phyloP scores from a whole-genome alignment of 2,329 filamentous ascomycete species.

The Hypomyces perniciosus region DNA sequence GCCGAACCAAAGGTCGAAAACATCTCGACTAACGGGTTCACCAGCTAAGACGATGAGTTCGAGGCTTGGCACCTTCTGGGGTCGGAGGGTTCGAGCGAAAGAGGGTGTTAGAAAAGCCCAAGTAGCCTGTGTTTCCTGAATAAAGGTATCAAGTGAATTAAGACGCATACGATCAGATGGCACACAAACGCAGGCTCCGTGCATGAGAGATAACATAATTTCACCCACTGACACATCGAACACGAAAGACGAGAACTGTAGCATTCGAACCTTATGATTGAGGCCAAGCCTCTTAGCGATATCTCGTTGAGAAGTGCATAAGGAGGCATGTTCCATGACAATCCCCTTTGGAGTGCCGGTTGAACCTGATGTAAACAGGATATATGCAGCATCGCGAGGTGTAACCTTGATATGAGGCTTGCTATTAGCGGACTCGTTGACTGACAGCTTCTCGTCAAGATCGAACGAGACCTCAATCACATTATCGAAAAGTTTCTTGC shows the following conservation, averaged over 20 bases:
- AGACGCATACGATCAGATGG: conserved; percentile 11
- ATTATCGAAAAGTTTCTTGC: background rate
- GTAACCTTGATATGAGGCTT: conserved; percentile 16
- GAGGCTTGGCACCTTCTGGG: conserved; percentile 6
- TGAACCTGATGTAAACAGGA: conserved; percentile 22
- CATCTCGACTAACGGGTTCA: conserved; percentile 8
- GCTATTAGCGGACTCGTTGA: conserved; percentile 13
- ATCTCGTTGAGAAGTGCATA: conserved; percentile 27
- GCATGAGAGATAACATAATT: conserved; percentile 8
- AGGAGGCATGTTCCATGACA: conserved; percentile 33
- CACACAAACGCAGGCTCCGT: conserved; percentile 12
- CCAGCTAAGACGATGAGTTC: conserved; percentile 11
- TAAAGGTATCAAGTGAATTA: background rate
- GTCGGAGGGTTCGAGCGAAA: conserved; percentile 15
- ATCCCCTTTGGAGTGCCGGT: conserved; percentile 20
- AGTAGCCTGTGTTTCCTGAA: conserved; percentile 3
- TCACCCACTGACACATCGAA: conserved; percentile 12
- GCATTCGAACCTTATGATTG: conserved; percentile 1
- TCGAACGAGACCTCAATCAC: background rate
- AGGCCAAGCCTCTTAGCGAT: conserved; percentile 5
- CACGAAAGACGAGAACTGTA: conserved; percentile 13
- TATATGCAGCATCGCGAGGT: conserved; percentile 14
- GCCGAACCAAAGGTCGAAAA: conserved; percentile 10
- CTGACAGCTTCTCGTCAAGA: background rate
- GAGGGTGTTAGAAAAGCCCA: conserved; percentile 14